phyloP scores from a whole-genome alignment of 345 rosid genomes.

The Rhodamnia rubescens region DNA sequence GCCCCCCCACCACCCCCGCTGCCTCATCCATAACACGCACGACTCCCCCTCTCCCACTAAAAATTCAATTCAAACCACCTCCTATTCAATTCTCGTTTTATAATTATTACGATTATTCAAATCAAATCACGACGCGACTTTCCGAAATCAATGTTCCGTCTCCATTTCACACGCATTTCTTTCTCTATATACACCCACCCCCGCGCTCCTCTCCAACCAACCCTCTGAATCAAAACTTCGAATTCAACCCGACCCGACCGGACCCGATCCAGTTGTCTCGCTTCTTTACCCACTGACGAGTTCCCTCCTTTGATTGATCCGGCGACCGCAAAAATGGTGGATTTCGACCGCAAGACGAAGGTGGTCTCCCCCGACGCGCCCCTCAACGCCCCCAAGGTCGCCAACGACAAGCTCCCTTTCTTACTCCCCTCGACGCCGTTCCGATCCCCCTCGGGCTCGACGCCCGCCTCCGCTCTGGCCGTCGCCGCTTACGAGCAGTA shows the following conservation, averaged over 20 bases:
- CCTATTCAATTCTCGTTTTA: background rate
- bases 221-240: background rate
- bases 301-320: background rate
- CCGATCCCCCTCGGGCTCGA: slow-evolving; percentile 15
- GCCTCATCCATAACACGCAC: background rate
- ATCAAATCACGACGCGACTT: background rate
- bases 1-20: background rate
- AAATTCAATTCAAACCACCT: background rate
- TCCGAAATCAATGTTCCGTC: background rate
- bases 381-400: slow-evolving; percentile 4
- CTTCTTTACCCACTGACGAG: background rate
- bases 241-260: background rate
- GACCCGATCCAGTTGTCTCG: background rate
- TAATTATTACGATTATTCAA: no score
- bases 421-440: slow-evolving; percentile 24
- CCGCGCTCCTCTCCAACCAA: background rate
- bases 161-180: background rate
- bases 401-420: slow-evolving; percentile 32
- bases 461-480: slow-evolving; percentile 28
- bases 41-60: background rate
- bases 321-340: slow-evolving; percentile 33
- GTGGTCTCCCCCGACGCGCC: slow-evolving; percentile 39
- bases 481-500: slow-evolving; percentile 75
- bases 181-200: background rate
- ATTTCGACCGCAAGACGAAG: slow-evolving; percentile 47